phyloP scores from a whole-genome alignment of 306 rosid species.

The Corylus avellana region DNA sequence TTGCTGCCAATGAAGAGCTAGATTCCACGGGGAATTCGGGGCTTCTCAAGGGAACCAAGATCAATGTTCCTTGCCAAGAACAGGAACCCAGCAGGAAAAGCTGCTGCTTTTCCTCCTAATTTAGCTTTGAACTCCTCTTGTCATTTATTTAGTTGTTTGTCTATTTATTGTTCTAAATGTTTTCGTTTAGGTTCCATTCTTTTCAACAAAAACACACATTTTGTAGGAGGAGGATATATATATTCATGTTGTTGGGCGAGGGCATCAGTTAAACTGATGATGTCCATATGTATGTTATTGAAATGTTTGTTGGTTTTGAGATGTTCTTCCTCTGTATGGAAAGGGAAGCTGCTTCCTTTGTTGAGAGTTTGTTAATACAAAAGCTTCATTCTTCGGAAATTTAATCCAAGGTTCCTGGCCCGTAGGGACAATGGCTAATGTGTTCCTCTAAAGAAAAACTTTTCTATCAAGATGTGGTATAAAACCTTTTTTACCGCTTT shows the following conservation, averaged over 20 bases:
- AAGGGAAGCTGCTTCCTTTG: constrained; percentile 2
- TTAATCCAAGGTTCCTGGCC: not conserved
- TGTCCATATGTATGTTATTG: constrained; percentile 28
- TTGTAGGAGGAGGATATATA: constrained; percentile 21
- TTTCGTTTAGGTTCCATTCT: constrained; percentile 8
- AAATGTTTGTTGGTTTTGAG: constrained; percentile 15
- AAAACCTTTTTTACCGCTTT: too few relatives aligned
- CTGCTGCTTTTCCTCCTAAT: constrained; percentile 62
- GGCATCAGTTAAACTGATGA: constrained; percentile 12
- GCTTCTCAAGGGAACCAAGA: constrained; percentile 66
- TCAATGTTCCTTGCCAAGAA: constrained; percentile 58
- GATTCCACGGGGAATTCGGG: constrained; percentile 45
- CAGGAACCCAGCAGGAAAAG: constrained; percentile 41
- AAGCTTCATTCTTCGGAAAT: constrained; percentile 17
- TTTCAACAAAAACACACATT: constrained; percentile 5
- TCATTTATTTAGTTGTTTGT: not conserved
- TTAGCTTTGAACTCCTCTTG: constrained; percentile 7
- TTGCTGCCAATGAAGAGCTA: constrained; percentile 41
- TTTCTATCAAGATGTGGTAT: too few relatives aligned
- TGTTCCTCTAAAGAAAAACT: too few relatives aligned
- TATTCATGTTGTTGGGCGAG: constrained; percentile 1
- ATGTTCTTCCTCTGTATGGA: not conserved
- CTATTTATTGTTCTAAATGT: constrained; percentile 4
- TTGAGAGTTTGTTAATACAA: constrained; percentile 36
- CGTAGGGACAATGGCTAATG: too few relatives aligned